Evolutionary conservation across 306 rosid genomes (phyloP).

Genomic region (Lathyrus aphaca): DNA sequence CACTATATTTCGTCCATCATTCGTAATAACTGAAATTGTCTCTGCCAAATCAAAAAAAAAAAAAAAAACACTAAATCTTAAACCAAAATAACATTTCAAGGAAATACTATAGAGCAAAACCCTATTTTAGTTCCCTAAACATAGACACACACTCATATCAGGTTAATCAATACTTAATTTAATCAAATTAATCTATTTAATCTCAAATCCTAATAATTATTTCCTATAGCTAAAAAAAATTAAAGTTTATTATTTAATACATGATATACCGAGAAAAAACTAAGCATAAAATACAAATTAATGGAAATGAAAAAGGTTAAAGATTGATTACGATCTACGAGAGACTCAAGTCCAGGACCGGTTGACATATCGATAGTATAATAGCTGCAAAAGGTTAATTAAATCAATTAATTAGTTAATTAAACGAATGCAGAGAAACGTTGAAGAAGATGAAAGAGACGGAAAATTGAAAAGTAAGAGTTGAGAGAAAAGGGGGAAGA

Average conservation of each 20-base stretch:
- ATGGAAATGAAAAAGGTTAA: too few species aligned
- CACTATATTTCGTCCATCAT: slow-evolving; percentile 69
- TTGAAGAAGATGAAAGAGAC: not conserved
- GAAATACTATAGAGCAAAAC: not conserved
- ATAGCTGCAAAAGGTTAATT: not conserved
- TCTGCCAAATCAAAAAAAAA: slow-evolving; percentile 1
- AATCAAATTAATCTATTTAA: not conserved
- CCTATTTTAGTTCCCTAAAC: not conserved
- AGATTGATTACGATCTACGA: not conserved
- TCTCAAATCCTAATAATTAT: not conserved
- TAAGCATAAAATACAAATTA: not conserved
- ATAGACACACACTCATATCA: not conserved
- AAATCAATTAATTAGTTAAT: too few species aligned
- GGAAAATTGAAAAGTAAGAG: not conserved
- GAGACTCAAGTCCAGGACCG: not conserved
- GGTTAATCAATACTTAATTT: not conserved
- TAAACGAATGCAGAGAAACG: too few species aligned
- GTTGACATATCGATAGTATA: not conserved
- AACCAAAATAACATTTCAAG: not conserved
- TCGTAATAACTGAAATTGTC: slow-evolving; percentile 12
- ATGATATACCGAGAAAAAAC: too few species aligned
- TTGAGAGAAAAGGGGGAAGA: too few species aligned
- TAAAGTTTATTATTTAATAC: too few species aligned
- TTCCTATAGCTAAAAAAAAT: too few species aligned
- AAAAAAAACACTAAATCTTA: not conserved